Evolutionary conservation across 2,329 filamentous ascomycete species (phyloP), one percentile per base, ranked within the genome.

Genomic region (Didymellaceae sp.): DNA sequence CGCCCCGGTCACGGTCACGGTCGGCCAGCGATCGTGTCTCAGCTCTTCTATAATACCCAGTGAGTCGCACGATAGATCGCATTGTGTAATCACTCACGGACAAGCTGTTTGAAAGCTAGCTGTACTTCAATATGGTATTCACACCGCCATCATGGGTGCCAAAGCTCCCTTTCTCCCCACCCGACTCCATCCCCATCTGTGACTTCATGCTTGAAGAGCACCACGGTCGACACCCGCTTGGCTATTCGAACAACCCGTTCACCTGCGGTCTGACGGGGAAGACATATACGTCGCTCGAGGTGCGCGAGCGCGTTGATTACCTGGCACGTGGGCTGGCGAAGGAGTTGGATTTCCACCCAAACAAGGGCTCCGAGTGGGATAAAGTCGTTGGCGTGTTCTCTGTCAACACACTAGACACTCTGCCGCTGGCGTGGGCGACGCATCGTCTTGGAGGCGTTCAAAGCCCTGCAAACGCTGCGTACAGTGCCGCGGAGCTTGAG

Each of bases 381-480:
- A 91, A 91, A 71, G 88, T 92, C 18, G 77, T 90, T 38, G 87
- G 80, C 4, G 77, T 92, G 21, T 95, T 90, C 74, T 86, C 87
- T n/a, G 74, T 91, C 52, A 95, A 95, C 68, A 90, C 89, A 83
- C 85, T 94, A 56, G 89, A 94, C 72, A 90, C 87, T 44, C 75
- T 91, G 54, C 84, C 88, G 4, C 74, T 91, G 22, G 83, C 83
- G 30, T 90, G 89, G 80, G 87, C 89, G 3, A 80, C 89, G 13
- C 90, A 93, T 69, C 82, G 87, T 48, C 75, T 92, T 11, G 85
- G 85, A n/a, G 90, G 88, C 53, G 81, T 93, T 48, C 81, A 86
- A 49, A 87, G 86, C 0, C 87, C 88, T 1, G 89, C 88, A 47
- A 92, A 89, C 68, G 88, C 89, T 10, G 86, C 85, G 3, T 91